Evolutionary conservation across 176 grass and related monocot genomes (phyloP).

Genomic region (Calamus simplicifolius): DNA sequence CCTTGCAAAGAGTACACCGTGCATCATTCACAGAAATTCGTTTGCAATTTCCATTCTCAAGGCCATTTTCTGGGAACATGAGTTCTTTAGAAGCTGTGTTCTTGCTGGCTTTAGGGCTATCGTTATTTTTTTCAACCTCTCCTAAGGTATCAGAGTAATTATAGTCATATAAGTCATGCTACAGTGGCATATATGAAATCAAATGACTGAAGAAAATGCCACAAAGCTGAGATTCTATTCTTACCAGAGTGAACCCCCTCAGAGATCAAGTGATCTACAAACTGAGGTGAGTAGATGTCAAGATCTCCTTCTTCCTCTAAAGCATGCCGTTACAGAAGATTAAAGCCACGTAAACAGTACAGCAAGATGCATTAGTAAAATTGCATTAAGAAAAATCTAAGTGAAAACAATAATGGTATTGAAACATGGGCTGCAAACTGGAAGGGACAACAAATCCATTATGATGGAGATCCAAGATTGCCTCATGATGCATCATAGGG

Average conservation of each 20-base stretch:
- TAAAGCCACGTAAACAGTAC: too few species aligned
- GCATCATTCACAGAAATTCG: constrained; percentile 56
- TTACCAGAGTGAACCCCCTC: constrained; percentile 40
- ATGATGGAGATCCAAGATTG: too few species aligned
- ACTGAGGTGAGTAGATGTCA: constrained; percentile 56
- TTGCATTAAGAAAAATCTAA: too few species aligned
- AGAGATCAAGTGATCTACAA: constrained; percentile 33
- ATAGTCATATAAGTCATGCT: too few species aligned
- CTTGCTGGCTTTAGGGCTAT: constrained; percentile 20
- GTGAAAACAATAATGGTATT: too few species aligned
- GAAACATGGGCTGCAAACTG: too few species aligned
- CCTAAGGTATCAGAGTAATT: not conserved
- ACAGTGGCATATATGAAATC: too few species aligned
- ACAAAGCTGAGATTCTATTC: constrained; percentile 5
- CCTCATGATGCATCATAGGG: too few species aligned
- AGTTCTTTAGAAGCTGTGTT: constrained; percentile 17
- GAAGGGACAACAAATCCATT: too few species aligned
- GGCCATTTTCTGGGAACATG: constrained; percentile 13
- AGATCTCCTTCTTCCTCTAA: constrained; percentile 56
- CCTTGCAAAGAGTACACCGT: constrained; percentile 57
- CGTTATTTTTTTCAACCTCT: constrained; percentile 23
- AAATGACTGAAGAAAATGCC: too few species aligned
- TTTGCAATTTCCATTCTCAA: constrained; percentile 15
- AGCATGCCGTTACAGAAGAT: not conserved
- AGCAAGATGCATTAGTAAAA: too few species aligned